These are phyloP conservation scores for Globisporangium emineosum DNA, from an alignment of 352 stramenopile genomes.

Conservation along the genomic window DNA sequence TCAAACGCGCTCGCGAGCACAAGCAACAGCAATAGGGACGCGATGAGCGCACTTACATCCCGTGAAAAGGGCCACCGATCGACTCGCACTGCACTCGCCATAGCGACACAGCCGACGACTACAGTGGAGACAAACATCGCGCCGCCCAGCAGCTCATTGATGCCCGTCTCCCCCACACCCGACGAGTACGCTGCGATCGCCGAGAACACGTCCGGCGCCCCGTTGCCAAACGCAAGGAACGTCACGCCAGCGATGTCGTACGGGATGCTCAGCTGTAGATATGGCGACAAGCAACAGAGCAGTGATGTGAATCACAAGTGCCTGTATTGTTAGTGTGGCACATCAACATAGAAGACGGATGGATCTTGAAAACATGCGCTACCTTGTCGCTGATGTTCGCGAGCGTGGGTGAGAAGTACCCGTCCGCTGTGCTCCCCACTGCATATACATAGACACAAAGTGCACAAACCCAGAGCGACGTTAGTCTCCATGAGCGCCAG, in stretches of 20 bases:
- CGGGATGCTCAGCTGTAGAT: conserved; percentile 65
- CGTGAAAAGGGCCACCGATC: conserved; percentile 64
- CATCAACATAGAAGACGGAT: neutral
- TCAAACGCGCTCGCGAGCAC: conserved; percentile 25
- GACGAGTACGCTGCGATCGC: conserved; percentile 85
- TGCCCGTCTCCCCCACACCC: conserved; percentile 61
- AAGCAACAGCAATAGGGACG: conserved; percentile 47
- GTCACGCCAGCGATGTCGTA: conserved; percentile 96
- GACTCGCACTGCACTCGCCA: conserved; percentile 64
- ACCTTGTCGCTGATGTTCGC: conserved; percentile 94
- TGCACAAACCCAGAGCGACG: no score
- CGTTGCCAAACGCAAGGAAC: conserved; percentile 97
- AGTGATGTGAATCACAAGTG: neutral
- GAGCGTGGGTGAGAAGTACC: conserved; percentile 96
- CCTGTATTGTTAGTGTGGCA: neutral
- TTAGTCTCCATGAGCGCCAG: neutral
- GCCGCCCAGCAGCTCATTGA: conserved; percentile 94
- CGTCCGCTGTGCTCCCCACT: conserved; percentile 96
- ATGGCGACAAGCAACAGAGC: neutral
- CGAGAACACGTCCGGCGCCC: conserved; percentile 96
- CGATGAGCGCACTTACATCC: conserved; percentile 53
- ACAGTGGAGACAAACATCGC: conserved; percentile 96
- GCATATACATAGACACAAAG: conserved; percentile 15
- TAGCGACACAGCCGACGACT: conserved; percentile 86
- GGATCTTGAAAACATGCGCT: neutral